Evolutionary conservation across 2,329 filamentous ascomycete genomes (phyloP).

Genomic region (Alternaria consortialis): DNA sequence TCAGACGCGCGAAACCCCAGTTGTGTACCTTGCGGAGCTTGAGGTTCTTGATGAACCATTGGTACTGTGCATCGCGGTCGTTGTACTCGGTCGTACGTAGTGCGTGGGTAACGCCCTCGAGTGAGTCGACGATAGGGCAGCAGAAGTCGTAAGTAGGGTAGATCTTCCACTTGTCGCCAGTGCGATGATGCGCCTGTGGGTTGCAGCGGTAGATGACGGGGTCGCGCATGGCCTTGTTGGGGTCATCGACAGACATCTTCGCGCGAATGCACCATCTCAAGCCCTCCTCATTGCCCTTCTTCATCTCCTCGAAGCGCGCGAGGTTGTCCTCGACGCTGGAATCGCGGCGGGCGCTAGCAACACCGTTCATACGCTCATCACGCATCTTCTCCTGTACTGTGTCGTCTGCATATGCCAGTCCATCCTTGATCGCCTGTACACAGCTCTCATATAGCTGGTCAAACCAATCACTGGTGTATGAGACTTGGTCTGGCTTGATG

Average conservation of each 20-base stretch:
- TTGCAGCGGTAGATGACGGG: constrained; percentile 98
- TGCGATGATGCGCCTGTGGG: constrained; percentile 75
- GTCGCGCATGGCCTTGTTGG: constrained; percentile 95
- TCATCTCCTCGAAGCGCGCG: constrained; percentile 92
- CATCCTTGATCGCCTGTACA: constrained; percentile 83
- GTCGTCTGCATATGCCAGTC: constrained; percentile 92
- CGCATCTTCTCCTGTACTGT: constrained; percentile 90
- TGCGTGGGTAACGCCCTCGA: constrained; percentile 85
- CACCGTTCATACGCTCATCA: constrained; percentile 82
- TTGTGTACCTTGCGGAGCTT: constrained; percentile 80
- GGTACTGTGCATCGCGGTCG: constrained; percentile 85
- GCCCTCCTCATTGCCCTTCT: constrained; percentile 80
- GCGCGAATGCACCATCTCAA: constrained; percentile 90
- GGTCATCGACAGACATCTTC: constrained; percentile 89
- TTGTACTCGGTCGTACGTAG: constrained; percentile 87
- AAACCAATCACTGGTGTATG: constrained; percentile 96
- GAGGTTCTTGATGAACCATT: constrained; percentile 82
- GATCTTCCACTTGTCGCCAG: constrained; percentile 81
- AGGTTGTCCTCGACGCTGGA: constrained; percentile 83
- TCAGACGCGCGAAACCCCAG: constrained; percentile 86
- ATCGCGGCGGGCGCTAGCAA: constrained; percentile 82
- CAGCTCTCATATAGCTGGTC: constrained; percentile 88
- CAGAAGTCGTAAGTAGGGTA: constrained; percentile 90
- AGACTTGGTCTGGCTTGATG: constrained; percentile 84
- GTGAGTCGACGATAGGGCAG: constrained; percentile 80